Conservation (phyloP, 345 rosid species). For the Viola odorata region DNA sequence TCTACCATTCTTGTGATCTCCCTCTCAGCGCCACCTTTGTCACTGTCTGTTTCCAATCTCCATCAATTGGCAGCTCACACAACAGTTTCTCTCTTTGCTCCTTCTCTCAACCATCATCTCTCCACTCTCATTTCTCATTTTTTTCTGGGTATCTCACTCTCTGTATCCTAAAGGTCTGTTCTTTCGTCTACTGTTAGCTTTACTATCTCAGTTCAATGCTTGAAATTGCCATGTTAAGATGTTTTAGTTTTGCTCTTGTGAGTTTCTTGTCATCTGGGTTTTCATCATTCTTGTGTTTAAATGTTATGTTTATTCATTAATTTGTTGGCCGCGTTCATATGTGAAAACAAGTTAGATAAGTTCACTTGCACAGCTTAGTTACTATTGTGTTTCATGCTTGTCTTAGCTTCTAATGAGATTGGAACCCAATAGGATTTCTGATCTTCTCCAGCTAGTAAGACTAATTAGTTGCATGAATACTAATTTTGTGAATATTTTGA, state of each 20-base stretch:
- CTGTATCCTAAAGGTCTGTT: slow-evolving; percentile 11
- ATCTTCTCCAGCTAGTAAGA: no score
- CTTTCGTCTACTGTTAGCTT: not conserved
- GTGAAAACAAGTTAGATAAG: no score
- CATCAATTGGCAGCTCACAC: slow-evolving; percentile 1
- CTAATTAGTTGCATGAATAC: no score
- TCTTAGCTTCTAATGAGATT: no score
- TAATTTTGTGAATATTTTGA: no score
- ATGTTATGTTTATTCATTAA: not conserved
- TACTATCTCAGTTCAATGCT: not conserved
- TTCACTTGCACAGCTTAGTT: no score
- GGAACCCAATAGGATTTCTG: no score
- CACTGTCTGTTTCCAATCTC: slow-evolving; percentile 14
- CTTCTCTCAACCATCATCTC: not conserved
- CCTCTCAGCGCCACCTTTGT: not conserved
- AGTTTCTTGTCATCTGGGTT: not conserved
- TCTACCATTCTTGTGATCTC: not conserved
- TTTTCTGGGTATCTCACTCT: not conserved
- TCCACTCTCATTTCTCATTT: not conserved
- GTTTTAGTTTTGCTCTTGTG: not conserved
- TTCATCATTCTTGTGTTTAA: no score
- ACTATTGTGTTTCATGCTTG: no score
- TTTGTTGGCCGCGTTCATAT: no score
- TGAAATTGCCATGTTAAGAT: no score
- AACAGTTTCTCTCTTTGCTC: no score